Base-by-base conservation (phyloP, 495 filamentous ascomycete species). In the Aspergillus cristatus region DNA sequence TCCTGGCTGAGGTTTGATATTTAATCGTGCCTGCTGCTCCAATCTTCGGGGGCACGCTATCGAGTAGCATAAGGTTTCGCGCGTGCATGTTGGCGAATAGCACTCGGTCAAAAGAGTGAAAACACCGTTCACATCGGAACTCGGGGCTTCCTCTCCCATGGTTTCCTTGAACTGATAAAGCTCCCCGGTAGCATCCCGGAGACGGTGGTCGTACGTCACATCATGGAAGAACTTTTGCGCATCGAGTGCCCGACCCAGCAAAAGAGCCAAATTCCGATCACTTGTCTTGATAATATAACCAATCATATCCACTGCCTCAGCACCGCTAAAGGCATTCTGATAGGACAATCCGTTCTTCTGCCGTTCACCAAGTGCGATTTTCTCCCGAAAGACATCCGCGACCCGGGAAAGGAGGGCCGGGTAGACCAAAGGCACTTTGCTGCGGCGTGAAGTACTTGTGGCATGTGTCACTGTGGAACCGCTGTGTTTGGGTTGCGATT, bases 171-270 rank as follows among this genome's bases (percentile, higher is more conserved):
- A 99, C 55, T 96, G 89, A 59, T 96, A 99, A 46, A 99, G 81
- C 56, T 99, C 93, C 30, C 75, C 77, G 8, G 76, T 68, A 6
- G 88, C 90, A 64, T 99, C 93, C 49, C 93, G 80, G 38, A 99
- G 66, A 33, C 93, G 78, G 55, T 99, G 93, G 43, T 94, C 89
- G 58, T 99, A 99, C 3, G 89, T 95, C 28, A 97, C 93, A 74
- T 99, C 93, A 58, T 97, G 93, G 57, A 99, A 99, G 60, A 97
- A 96, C 58, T 97, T 99, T 60, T 99, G 93, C 29, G 93, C 93
- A 65, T 99, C 93, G 31, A 99, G 66, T 39, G 88, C 85, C 46
- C 93, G 75, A 32, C 93, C 93, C n/a, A 99, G 62, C 8, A 99
- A 76, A 38, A 99, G 66, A 28, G 93, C 91, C 45, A 99, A 67